Conservation (phyloP, 2,329 filamentous ascomycete species). For the Escovopsis sp. region DNA sequence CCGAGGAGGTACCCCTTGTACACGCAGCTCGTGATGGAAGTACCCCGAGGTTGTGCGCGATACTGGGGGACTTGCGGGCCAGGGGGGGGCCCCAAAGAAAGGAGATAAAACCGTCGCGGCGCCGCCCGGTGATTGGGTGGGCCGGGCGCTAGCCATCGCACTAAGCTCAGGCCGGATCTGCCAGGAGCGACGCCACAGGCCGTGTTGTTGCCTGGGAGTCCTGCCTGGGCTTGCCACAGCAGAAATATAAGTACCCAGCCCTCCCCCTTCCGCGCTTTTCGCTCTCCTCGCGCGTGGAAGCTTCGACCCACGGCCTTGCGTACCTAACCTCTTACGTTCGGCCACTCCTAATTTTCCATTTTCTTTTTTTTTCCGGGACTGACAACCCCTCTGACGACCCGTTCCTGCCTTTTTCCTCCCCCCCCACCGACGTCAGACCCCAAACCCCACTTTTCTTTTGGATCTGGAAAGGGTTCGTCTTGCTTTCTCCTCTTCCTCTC, state of each 20-base stretch:
- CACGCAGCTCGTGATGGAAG: slow-evolving; percentile 1
- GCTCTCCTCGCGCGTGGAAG: slow-evolving; percentile 38
- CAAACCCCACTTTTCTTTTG: slow-evolving; percentile 12
- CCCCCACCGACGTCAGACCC: slow-evolving; percentile 10
- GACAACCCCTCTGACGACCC: no score
- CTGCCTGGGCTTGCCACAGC: slow-evolving; percentile 20
- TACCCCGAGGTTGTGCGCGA: slow-evolving; percentile 12
- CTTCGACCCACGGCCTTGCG: slow-evolving; percentile 40
- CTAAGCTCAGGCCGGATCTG: slow-evolving; percentile 24
- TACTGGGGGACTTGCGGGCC: slow-evolving; percentile 17
- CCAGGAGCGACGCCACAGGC: slow-evolving; percentile 27
- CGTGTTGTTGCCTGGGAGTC: slow-evolving; percentile 28
- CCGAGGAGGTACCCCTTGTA: no score
- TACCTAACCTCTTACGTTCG: slow-evolving; percentile 31
- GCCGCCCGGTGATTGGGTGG: slow-evolving; percentile 23
- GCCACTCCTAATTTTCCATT: slow-evolving; percentile 18
- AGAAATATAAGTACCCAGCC: slow-evolving; percentile 43
- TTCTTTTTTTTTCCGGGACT: slow-evolving; percentile 7
- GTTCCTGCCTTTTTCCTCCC: slow-evolving; percentile 16
- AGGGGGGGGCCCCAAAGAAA: slow-evolving; percentile 13
- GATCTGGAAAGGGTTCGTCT: slow-evolving; percentile 4
- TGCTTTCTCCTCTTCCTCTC: slow-evolving; percentile 7
- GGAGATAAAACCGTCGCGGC: slow-evolving; percentile 23
- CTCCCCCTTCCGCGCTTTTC: slow-evolving; percentile 37
- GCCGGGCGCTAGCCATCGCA: slow-evolving; percentile 16